Conservation (phyloP, 306 rosid species). For the Lathyrus oleraceus region DNA sequence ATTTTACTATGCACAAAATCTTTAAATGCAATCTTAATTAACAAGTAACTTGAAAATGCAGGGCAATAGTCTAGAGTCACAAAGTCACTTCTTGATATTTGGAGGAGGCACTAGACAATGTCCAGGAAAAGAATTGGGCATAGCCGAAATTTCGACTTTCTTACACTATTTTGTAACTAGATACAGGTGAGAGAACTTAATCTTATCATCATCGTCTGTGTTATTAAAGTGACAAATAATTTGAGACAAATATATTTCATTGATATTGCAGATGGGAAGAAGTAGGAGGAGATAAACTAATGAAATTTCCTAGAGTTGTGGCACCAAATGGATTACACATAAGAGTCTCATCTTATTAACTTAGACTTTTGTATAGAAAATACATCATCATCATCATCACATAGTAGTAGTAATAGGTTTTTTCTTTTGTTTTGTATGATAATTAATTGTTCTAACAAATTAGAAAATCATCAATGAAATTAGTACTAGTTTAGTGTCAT, state of each 20-base stretch:
- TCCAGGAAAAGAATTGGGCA: slow-evolving; percentile 93
- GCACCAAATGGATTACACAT: slow-evolving; percentile 97
- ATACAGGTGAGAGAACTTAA: slow-evolving; percentile 62
- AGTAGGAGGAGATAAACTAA: slow-evolving; percentile 88
- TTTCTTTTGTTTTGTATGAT: slow-evolving; percentile 26
- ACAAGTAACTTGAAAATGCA: slow-evolving; percentile 44
- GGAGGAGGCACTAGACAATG: slow-evolving; percentile 97
- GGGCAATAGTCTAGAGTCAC: slow-evolving; percentile 80
- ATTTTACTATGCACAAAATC: background rate
- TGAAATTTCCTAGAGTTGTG: slow-evolving; percentile 95
- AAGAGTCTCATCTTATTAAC: slow-evolving; percentile 69
- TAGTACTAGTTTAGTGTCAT: slow-evolving; percentile 11
- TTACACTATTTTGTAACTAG: slow-evolving; percentile 91
- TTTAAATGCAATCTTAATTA: slow-evolving; percentile 15
- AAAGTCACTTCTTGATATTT: slow-evolving; percentile 69
- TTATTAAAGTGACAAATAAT: too few species aligned
- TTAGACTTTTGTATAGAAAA: slow-evolving; percentile 29
- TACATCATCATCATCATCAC: background rate
- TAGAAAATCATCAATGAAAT: slow-evolving; percentile 45
- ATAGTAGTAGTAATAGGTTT: slow-evolving; percentile 32
- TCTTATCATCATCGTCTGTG: too few species aligned
- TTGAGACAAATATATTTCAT: too few species aligned
- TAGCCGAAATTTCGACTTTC: slow-evolving; percentile 88
- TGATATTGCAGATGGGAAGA: slow-evolving; percentile 86
- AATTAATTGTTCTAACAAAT: slow-evolving; percentile 46